Evolutionary conservation across 1,284 basidiomycete species (phyloP).

Genomic region (Pseudozyma hubeiensis): DNA sequence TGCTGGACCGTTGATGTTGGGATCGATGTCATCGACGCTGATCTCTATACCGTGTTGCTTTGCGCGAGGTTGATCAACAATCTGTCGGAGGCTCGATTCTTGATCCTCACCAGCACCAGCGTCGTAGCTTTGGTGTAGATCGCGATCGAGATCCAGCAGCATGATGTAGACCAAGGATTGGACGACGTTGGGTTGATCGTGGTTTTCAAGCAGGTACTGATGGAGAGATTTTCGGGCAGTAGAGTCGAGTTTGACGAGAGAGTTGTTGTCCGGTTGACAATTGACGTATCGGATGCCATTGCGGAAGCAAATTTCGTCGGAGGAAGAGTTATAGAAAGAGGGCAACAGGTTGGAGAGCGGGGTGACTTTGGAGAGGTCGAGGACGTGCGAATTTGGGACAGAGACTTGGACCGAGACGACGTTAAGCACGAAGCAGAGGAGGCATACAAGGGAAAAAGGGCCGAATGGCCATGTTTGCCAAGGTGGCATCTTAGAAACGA

Average conservation of each 20-base stretch:
- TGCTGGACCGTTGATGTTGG: not conserved
- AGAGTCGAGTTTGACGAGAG: slow-evolving; percentile 6
- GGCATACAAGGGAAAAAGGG: slow-evolving; percentile 1
- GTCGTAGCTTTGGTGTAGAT: not conserved
- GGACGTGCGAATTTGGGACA: too few species aligned
- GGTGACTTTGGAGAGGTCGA: not conserved
- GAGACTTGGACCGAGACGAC: not conserved
- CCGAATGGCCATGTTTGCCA: not conserved
- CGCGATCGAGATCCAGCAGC: not conserved
- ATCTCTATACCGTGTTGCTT: not conserved
- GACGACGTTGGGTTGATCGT: not conserved
- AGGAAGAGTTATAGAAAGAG: slow-evolving; percentile 11
- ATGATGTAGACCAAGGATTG: not conserved
- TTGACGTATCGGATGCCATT: slow-evolving; percentile 14
- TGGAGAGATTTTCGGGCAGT: not conserved
- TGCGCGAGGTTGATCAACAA: too few species aligned
- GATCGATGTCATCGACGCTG: slow-evolving; percentile 4
- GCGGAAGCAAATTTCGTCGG: slow-evolving; percentile 23
- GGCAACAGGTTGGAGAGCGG: not conserved
- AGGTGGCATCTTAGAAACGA: not conserved
- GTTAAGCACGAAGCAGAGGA: not conserved
- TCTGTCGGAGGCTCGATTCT: too few species aligned
- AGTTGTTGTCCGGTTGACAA: slow-evolving; percentile 2
- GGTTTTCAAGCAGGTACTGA: not conserved
- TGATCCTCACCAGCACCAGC: not conserved